A percentile compares a stretch with the other conserved stretches of the same genome.
These are phyloP conservation scores for Nasturtium officinale DNA, from an alignment of 345 rosid species.

Conservation along the genomic window DNA sequence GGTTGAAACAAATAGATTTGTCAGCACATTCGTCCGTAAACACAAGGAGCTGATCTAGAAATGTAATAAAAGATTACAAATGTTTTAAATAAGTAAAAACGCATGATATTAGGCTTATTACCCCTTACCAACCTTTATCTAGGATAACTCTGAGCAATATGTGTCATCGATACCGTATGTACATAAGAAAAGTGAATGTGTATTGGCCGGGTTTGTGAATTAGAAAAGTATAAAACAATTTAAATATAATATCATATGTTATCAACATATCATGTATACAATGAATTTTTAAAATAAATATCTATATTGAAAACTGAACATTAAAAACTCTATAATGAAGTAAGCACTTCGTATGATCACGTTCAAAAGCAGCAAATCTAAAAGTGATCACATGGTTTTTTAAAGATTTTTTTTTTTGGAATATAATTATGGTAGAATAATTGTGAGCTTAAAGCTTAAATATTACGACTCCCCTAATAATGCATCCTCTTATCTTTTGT, in stretches of 20 bases:
- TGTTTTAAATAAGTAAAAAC: background rate
- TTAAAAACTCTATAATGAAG: conserved; percentile 3
- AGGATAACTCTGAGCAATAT: background rate
- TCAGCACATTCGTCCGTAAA: background rate
- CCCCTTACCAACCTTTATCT: background rate
- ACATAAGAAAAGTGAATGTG: background rate
- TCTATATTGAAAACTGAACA: background rate
- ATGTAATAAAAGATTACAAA: background rate
- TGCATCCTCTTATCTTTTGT: conserved; percentile 5
- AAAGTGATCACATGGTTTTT: conserved; percentile 27
- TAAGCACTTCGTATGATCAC: conserved; percentile 34
- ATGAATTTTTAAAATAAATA: background rate
- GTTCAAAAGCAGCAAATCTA: conserved; percentile 25
- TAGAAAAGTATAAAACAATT: background rate
- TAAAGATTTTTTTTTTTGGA: background rate
- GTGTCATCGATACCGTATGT: background rate
- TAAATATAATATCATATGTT: too few relatives aligned
- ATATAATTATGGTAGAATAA: conserved; percentile 3
- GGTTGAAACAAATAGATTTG: background rate
- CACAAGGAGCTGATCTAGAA: background rate
- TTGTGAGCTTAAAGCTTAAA: background rate
- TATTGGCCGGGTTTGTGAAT: background rate
- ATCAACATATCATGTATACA: background rate
- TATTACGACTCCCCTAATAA: conserved; percentile 9
- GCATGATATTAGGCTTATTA: background rate